Evolutionary conservation across 257 asterid species (phyloP), one percentile per base, ranked within the genome.

Genomic region (Handroanthus guayacan): DNA sequence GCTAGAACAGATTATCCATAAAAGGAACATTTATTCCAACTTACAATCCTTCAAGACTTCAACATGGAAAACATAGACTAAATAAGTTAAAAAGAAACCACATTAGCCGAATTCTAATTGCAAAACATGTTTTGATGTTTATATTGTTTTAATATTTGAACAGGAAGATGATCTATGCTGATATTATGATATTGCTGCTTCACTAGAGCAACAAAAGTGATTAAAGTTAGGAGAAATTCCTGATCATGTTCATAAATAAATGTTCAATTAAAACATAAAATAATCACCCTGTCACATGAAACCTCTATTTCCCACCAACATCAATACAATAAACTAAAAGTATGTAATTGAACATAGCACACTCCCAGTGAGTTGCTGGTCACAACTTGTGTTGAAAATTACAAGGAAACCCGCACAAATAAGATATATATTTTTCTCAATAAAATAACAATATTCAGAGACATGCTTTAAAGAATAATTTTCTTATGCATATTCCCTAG

Each of bases 261-360:
- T 4, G n/a, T 69, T 25, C 43, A 61, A 58, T 13, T 44, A 20
- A 34, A 45, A 25, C 57, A 67, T 68, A 67, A 43, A 55, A 39
- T 43, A 75, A 41, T 51, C 62, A 74, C 20, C 45, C 9, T 2
- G 41, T 38, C 51, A 62, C 62, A 36, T 74, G 78, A 48, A 74
- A 60, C 47, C 67, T 16, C 55, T 20, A 39, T 5, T 1, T 39
- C 60, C 41, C 69, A 44, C 76, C 55, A 68, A 38, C 69, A 5
- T 25, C 13, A 45, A 55, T 18, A 10, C 55, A 64, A 65, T 16
- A 17, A 65, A 20, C 7, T 58, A 14, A 14, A 5, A 52, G 5
- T 20, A 52, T 25, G 58, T 25, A 9, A 65, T 44, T 39, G 9
- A 34, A 5, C 16, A 43, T 20, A 5, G 2, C 41, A 31, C 5